These are phyloP conservation scores for Actinomortierella wolfii DNA, from an alignment of 371 early-diverging fungal species.

Conservation along the genomic window DNA sequence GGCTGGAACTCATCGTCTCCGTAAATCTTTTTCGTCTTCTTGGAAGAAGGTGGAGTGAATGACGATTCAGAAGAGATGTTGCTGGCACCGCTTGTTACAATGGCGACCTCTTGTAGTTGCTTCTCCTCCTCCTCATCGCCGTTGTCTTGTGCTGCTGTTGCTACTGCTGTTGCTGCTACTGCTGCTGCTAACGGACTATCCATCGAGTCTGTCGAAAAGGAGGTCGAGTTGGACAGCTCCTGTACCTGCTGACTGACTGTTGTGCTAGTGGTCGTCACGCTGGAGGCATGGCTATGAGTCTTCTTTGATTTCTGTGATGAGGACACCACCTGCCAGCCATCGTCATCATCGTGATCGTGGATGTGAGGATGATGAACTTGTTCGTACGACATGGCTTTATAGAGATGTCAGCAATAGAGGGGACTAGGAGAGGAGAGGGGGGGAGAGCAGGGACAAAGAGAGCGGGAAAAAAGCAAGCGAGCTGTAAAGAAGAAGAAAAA, in stretches of 20 bases:
- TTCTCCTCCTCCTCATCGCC: too few relatives aligned
- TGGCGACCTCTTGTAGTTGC: constrained; percentile 1
- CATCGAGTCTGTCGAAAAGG: background rate
- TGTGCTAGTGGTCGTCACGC: background rate
- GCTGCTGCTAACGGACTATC: background rate
- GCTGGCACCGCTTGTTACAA: background rate
- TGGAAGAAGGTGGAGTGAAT: background rate
- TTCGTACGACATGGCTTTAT: background rate
- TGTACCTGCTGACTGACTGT: background rate
- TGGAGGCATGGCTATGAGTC: background rate
- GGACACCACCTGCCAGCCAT: constrained; percentile 47
- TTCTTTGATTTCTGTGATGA: constrained; percentile 25
- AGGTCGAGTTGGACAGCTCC: background rate
- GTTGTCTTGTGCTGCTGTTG: too few relatives aligned
- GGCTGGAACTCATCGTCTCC: constrained; percentile 47
- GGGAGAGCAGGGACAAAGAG: too few relatives aligned
- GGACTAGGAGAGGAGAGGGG: too few relatives aligned
- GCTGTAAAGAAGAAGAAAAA: too few relatives aligned
- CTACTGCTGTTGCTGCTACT: constrained; percentile 3
- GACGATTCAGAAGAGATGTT: background rate
- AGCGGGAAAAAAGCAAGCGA: too few relatives aligned
- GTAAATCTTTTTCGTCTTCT: constrained; percentile 37
- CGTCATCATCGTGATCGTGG: constrained; percentile 32
- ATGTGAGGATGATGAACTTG: background rate
- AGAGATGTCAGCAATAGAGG: too few relatives aligned